A percentile compares a stretch with the other conserved stretches of the same genome.
Evolutionary conservation across 2,329 filamentous ascomycete genomes (phyloP).

Genomic region (Colletotrichum sp.): DNA sequence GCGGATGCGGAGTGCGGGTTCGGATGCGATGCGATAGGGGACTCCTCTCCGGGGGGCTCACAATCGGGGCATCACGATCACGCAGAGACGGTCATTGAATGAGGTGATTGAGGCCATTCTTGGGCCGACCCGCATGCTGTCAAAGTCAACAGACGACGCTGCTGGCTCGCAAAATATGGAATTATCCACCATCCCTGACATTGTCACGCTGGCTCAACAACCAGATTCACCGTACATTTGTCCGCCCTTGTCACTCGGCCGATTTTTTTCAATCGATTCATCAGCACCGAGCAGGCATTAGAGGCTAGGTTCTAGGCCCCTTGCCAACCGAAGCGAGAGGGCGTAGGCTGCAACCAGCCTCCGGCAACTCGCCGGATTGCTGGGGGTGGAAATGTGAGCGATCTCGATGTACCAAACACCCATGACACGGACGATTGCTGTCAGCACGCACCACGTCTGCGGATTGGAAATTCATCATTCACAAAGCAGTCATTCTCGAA

Average conservation of each 20-base stretch:
- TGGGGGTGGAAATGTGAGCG: background rate
- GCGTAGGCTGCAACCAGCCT: background rate
- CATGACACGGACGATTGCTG: background rate
- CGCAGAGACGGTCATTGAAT: background rate
- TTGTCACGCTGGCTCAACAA: background rate
- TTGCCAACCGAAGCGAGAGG: background rate
- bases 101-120: constrained; percentile 6
- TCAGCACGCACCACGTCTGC: background rate
- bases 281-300: background rate
- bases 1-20: background rate
- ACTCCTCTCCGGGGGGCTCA: background rate
- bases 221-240: background rate
- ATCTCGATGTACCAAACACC: constrained; percentile 7
- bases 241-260: background rate
- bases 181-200: background rate
- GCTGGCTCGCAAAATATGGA: background rate
- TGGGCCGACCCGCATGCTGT: background rate
- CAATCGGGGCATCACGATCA: background rate
- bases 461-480: background rate
- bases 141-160: background rate
- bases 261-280: background rate
- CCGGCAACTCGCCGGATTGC: background rate
- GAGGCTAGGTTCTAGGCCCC: background rate
- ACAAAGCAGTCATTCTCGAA: background rate
- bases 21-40: background rate